Evolutionary conservation across 805 yeast genomes (phyloP).

Genomic region (Pichia nakasei): DNA sequence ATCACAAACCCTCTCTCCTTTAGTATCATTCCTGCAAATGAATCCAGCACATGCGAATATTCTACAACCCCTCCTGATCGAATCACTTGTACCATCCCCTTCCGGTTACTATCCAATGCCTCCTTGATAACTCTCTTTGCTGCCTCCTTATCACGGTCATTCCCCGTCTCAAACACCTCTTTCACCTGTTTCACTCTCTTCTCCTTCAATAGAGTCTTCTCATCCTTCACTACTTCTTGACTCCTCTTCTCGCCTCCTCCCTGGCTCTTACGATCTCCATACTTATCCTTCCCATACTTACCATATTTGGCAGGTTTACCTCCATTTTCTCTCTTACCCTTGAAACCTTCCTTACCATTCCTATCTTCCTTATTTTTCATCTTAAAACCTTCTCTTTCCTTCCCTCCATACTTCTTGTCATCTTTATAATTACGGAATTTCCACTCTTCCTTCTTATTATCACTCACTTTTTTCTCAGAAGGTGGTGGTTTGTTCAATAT

Average conservation of each 20-base stretch:
- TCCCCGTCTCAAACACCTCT: slow-evolving; percentile 16
- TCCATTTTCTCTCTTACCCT: no score
- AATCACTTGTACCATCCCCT: slow-evolving; percentile 17
- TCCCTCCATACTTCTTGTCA: neutral
- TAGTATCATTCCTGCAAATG: slow-evolving; percentile 15
- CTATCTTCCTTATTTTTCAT: no score
- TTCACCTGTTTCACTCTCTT: neutral
- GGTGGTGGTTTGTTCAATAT: neutral
- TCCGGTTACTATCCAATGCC: slow-evolving; percentile 11
- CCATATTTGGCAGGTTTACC: no score
- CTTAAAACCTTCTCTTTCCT: neutral
- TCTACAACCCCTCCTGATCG: slow-evolving; percentile 13
- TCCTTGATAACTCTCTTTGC: slow-evolving; percentile 15
- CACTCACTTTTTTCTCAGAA: neutral
- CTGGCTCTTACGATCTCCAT: no score
- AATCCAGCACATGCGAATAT: slow-evolving; percentile 6
- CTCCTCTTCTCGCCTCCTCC: neutral
- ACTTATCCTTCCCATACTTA: neutral
- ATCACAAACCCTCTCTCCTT: slow-evolving; percentile 20
- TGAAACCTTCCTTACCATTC: neutral
- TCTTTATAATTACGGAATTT: neutral
- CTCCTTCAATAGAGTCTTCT: neutral
- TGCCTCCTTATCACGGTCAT: slow-evolving; percentile 22
- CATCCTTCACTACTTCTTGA: neutral
- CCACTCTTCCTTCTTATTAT: neutral